A percentile compares a stretch with the other conserved stretches of the same genome.
Evolutionary conservation across 495 filamentous ascomycete species (phyloP).

Genomic region (Aspergillus sclerotiicarbonarius): DNA sequence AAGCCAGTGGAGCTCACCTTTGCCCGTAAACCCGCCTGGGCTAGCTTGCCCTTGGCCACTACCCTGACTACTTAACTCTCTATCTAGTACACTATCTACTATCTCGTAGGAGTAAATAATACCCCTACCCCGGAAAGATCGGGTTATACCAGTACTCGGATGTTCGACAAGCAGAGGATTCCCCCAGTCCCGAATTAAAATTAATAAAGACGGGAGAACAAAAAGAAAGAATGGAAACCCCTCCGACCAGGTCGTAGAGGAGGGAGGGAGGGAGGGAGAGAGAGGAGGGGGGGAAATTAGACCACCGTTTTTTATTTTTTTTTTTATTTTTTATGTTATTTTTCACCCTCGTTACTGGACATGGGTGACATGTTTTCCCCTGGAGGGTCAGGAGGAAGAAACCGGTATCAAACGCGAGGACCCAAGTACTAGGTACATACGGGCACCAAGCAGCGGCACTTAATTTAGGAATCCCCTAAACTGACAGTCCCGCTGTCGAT

Average conservation of each 20-base stretch:
- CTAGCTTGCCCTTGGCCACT: too few relatives aligned
- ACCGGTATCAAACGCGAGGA: background rate
- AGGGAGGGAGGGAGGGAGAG: too few relatives aligned
- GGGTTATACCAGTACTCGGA: too few relatives aligned
- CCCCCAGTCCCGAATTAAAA: too few relatives aligned
- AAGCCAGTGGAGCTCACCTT: too few relatives aligned
- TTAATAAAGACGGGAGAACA: too few relatives aligned
- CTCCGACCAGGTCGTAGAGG: too few relatives aligned
- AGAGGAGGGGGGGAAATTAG: slow-evolving; percentile 1
- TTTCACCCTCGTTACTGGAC: slow-evolving; percentile 5
- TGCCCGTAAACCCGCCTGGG: too few relatives aligned
- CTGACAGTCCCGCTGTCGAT: slow-evolving; percentile 9
- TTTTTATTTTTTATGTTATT: slow-evolving; percentile 2
- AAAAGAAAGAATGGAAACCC: background rate
- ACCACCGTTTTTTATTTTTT: slow-evolving; percentile 4
- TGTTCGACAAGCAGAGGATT: too few relatives aligned
- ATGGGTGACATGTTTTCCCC: background rate
- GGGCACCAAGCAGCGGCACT: background rate
- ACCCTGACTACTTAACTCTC: background rate
- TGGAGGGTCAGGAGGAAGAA: too few relatives aligned
- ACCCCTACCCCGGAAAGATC: background rate
- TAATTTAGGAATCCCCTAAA: slow-evolving; percentile 9
- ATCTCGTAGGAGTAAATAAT: background rate
- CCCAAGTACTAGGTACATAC: slow-evolving; percentile 12
- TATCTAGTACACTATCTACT: background rate